Base-by-base conservation (phyloP, 768 basidiomycete species). In the Serendipita sp. region DNA sequence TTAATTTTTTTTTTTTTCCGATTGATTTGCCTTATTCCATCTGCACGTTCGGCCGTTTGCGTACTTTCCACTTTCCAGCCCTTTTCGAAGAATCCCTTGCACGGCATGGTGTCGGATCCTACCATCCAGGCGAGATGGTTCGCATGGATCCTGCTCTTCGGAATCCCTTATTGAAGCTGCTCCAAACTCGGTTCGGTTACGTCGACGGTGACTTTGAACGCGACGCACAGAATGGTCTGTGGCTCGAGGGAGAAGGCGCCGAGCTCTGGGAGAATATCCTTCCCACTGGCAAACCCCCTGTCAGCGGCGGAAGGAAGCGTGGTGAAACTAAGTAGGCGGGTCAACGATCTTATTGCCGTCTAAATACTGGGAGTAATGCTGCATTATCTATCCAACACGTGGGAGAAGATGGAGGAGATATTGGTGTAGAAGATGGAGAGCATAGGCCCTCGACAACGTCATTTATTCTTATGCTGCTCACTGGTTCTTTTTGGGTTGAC, bases 141-240 rank as follows among this genome's bases (percentile, higher is more conserved):
- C 85, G 89, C 70, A 92, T 92, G 89, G 89, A 92, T 70, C 89
- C 89, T 8, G 88, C 86, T 41, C 76, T 92, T 66, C 82, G 89
- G 45, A 91, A 91, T 67, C 87, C 89, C 34, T 79, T 92, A 51
- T 78, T 92, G 66, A 81, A 78, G 73, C 76, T 92, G 37, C 76
- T 92, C 37, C 78, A 89, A 72, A 71, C 80, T 68, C 81, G 89
- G 45, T 92, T 88, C 70, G 81, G 80, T 32, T 92, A 92, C 74
- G 80, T 80, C 64, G 89, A 92, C 72, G 89, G 89, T 1, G 89
- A 92, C 71, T 92, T 92, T 69, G 90, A 92, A 69, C 80, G 85
- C 56, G 81, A 89, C 68, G 74, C 83, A 0, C 65, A 72, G 46
- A 81, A 83, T 0, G 85, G 85, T 11, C 78, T 80, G 38, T 92